Conservation (phyloP, 2,329 filamentous ascomycete genomes). For the Paecilomyces dactylethromorphus region DNA sequence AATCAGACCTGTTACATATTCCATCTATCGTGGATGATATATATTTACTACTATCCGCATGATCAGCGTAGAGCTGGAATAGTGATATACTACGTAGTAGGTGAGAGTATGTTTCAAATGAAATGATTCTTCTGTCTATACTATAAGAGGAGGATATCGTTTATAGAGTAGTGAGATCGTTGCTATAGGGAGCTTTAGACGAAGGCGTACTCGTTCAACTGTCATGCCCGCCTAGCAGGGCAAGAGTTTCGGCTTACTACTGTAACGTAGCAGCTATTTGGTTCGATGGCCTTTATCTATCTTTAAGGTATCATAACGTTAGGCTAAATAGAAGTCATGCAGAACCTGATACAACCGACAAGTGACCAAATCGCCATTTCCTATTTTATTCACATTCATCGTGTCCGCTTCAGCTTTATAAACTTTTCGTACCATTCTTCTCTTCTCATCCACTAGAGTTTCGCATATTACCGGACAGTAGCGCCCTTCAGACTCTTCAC, state of each 20-base stretch:
- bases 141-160: too few relatives aligned
- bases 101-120: too few relatives aligned
- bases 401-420: neutral
- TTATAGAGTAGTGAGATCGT: too few relatives aligned
- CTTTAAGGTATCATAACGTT: neutral
- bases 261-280: neutral
- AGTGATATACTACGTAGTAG: neutral
- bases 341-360: neutral
- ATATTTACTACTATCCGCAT: too few relatives aligned
- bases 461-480: constrained; percentile 61
- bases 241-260: neutral
- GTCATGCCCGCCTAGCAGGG: neutral
- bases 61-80: neutral
- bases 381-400: neutral
- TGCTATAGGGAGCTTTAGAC: too few relatives aligned
- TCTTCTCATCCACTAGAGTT: neutral
- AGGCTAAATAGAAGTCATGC: neutral
- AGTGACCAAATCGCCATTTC: neutral
- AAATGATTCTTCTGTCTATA: too few relatives aligned
- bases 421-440: neutral
- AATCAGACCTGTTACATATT: neutral
- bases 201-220: neutral
- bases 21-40: neutral
- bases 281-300: neutral
- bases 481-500: constrained; percentile 76